Evolutionary conservation across 345 rosid species (phyloP).

Genomic region (Litchi chinensis): DNA sequence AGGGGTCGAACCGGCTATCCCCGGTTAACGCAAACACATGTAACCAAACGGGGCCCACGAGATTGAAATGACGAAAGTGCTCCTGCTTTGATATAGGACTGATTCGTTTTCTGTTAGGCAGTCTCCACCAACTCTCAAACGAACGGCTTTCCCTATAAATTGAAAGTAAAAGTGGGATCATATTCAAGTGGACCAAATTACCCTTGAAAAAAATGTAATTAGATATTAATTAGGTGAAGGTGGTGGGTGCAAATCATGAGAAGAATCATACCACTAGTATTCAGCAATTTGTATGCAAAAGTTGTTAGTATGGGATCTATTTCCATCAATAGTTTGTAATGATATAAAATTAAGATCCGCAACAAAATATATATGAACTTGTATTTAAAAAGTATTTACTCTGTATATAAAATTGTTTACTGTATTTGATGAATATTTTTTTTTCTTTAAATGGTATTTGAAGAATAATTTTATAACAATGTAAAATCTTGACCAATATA

Average conservation of each 20-base stretch:
- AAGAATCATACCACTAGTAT: neutral
- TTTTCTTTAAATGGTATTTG: too few species aligned
- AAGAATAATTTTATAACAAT: too few species aligned
- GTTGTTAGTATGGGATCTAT: too few species aligned
- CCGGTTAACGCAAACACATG: neutral
- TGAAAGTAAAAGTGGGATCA: neutral
- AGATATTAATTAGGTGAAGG: constrained; percentile 6
- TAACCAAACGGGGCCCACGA: neutral
- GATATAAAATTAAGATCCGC: too few species aligned
- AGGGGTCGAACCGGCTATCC: constrained; percentile 27
- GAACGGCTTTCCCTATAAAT: neutral
- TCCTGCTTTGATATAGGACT: constrained; percentile 16
- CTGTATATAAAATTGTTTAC: too few species aligned
- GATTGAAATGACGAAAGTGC: neutral
- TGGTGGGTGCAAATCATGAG: constrained; percentile 20
- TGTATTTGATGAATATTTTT: too few species aligned
- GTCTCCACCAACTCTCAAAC: constrained; percentile 29
- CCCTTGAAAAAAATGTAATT: constrained; percentile 2
- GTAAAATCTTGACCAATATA: too few species aligned
- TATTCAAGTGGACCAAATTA: neutral
- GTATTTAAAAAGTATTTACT: too few species aligned
- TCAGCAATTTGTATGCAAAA: neutral
- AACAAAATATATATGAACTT: too few species aligned
- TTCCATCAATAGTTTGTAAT: too few species aligned
- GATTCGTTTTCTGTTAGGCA: constrained; percentile 41